These are phyloP conservation scores for Fusarium compactum DNA, from an alignment of 2,329 filamentous ascomycete genomes.

Conservation along the genomic window DNA sequence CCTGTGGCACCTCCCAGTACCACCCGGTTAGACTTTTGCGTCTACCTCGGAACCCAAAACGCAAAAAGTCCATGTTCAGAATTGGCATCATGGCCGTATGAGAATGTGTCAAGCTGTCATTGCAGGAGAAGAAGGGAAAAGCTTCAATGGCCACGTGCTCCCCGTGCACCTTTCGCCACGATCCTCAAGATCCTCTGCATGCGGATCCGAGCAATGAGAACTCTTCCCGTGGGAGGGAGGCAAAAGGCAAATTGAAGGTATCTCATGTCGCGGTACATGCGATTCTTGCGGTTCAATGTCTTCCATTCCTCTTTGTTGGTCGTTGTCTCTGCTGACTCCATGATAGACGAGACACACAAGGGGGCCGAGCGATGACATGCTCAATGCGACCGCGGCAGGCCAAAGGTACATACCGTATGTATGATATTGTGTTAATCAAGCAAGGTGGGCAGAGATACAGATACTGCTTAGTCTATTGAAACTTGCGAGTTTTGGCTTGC, in stretches of 20 bases:
- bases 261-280: slow-evolving; percentile 12
- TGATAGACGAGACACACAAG: slow-evolving; percentile 12
- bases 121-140: background rate
- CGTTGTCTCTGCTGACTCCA: background rate
- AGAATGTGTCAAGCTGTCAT: slow-evolving; percentile 31
- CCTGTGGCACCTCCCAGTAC: background rate
- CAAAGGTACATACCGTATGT: background rate
- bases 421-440: slow-evolving; percentile 7
- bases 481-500: background rate
- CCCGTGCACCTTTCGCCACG: slow-evolving; percentile 14
- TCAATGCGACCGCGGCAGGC: slow-evolving; percentile 3
- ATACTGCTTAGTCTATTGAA: background rate
- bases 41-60: background rate
- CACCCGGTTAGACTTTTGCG: slow-evolving; percentile 10
- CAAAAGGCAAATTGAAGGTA: slow-evolving; percentile 3
- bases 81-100: slow-evolving; percentile 24
- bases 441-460: slow-evolving; percentile 9
- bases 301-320: background rate
- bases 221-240: slow-evolving; percentile 1
- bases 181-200: slow-evolving; percentile 9
- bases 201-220: background rate
- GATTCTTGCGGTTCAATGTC: slow-evolving; percentile 25
- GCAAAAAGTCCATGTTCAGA: slow-evolving; percentile 18
- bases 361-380: slow-evolving; percentile 19
- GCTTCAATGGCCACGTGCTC: slow-evolving; percentile 19